Conservation (phyloP, 345 rosid species). For the Geranium rotundifolium region DNA sequence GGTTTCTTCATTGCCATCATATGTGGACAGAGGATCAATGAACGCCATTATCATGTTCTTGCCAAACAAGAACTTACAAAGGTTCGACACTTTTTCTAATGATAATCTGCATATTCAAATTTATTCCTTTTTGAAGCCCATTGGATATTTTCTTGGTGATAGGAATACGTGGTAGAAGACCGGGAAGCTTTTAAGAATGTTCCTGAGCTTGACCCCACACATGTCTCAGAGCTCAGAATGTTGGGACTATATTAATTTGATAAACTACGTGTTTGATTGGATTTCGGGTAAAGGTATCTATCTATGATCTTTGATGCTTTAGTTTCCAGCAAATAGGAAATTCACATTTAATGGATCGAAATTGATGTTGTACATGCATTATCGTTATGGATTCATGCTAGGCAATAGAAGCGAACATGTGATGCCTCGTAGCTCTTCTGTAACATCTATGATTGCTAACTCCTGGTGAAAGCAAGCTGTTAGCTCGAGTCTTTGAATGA, state of each 20-base stretch:
- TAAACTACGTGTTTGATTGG: slow-evolving; percentile 1
- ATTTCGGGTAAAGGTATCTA: slow-evolving; percentile 17
- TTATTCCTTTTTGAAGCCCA: background rate
- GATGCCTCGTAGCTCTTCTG: no score
- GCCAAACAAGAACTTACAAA: slow-evolving; percentile 97
- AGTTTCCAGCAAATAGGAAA: no score
- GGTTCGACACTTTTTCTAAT: slow-evolving; percentile 25
- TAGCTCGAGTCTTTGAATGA: no score
- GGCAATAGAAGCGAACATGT: no score
- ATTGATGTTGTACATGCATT: no score
- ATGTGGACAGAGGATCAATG: slow-evolving; percentile 96
- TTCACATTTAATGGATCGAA: no score
- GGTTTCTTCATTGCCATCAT: slow-evolving; percentile 97
- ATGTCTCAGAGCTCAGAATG: slow-evolving; percentile 82
- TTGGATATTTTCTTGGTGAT: slow-evolving; percentile 8
- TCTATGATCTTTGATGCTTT: background rate
- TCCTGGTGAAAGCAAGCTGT: no score
- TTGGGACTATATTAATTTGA: slow-evolving; percentile 58
- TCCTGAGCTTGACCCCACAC: slow-evolving; percentile 82
- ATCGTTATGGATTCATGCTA: no score
- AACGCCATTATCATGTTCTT: slow-evolving; percentile 93
- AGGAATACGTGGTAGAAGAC: slow-evolving; percentile 97
- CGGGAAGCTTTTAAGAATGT: slow-evolving; percentile 54
- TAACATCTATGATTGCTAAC: no score
- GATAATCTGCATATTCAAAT: background rate